A percentile compares a stretch with the other conserved stretches of the same genome.
Evolutionary conservation across 495 filamentous ascomycete genomes (phyloP).

Genomic region (Elasticomyces elasticus): DNA sequence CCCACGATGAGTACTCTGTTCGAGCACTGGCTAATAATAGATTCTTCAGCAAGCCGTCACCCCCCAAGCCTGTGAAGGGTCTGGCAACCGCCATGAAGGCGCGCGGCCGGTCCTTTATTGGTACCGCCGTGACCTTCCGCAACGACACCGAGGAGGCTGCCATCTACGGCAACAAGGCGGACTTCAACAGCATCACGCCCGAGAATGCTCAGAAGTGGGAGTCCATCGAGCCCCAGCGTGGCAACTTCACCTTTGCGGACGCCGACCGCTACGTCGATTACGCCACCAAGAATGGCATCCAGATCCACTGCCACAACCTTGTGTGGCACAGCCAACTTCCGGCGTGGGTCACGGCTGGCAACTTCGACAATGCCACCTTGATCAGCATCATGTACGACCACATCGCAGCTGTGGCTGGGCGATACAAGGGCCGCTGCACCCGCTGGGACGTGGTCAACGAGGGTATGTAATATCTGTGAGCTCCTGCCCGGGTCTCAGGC

Average conservation of each 20-base stretch:
- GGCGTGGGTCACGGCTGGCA: slow-evolving; percentile 20
- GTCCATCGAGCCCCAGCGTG: slow-evolving; percentile 33
- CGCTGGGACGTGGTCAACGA: slow-evolving; percentile 32
- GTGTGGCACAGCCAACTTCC: slow-evolving; percentile 28
- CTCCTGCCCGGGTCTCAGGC: too few relatives aligned
- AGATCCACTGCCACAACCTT: slow-evolving; percentile 28
- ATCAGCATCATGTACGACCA: slow-evolving; percentile 24
- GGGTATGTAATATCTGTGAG: too few relatives aligned
- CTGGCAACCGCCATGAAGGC: not conserved
- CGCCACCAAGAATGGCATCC: slow-evolving; percentile 13
- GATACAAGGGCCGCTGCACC: slow-evolving; percentile 22
- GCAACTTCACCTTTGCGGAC: slow-evolving; percentile 26
- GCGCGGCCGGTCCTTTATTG: slow-evolving; percentile 38
- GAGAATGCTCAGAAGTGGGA: slow-evolving; percentile 18
- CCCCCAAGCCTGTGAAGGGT: not conserved
- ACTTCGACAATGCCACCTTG: slow-evolving; percentile 18
- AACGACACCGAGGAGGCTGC: not conserved
- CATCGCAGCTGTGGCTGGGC: slow-evolving; percentile 19
- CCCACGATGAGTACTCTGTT: too few relatives aligned
- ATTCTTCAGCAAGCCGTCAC: not conserved
- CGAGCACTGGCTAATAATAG: too few relatives aligned
- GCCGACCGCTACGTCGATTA: slow-evolving; percentile 21
- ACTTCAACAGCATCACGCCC: slow-evolving; percentile 2
- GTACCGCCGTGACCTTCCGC: slow-evolving; percentile 37
- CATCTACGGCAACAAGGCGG: slow-evolving; percentile 4